Conservation (phyloP, 805 yeast genomes). For the Saccharomycodes ludwigii region DNA sequence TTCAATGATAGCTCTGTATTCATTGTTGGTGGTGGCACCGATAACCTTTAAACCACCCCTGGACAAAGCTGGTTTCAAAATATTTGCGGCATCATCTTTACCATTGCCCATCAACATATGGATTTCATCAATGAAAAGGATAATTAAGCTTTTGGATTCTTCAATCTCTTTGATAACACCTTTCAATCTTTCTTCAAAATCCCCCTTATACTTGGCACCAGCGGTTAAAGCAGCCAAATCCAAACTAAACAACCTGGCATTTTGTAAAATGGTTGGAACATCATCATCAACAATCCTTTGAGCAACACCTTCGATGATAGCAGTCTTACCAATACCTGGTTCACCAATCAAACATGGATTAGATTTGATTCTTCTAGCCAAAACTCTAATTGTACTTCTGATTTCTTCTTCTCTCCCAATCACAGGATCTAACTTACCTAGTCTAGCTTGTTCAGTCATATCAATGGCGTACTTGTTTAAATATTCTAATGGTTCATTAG, state of each 20-base stretch:
- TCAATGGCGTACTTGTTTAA: conserved; percentile 84
- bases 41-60: conserved; percentile 94
- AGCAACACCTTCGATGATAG: conserved; percentile 97
- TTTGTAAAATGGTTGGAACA: conserved; percentile 78
- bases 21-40: conserved; percentile 95
- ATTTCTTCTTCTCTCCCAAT: conserved; percentile 99
- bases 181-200: conserved; percentile 94
- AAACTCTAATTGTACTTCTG: conserved; percentile 83
- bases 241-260: conserved; percentile 70
- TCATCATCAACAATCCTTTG: conserved; percentile 93
- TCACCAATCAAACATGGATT: conserved; percentile 96
- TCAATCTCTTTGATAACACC: conserved; percentile 93
- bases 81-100: conserved; percentile 91
- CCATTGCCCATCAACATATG: conserved; percentile 99
- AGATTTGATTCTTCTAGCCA: conserved; percentile 95
- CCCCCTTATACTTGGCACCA: conserved; percentile 98
- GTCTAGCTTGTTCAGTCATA: conserved; percentile 83
- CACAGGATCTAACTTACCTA: conserved; percentile 94
- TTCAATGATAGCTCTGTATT: conserved; percentile 83
- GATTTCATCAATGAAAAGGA: conserved; percentile 91
- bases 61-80: conserved; percentile 93
- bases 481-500: conserved; percentile 74
- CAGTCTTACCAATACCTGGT: conserved; percentile 98
- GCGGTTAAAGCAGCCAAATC: conserved; percentile 96
- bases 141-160: conserved; percentile 72